phyloP scores from a whole-genome alignment of 2,329 filamentous ascomycete species.

The Cryphonectria naterciae region DNA sequence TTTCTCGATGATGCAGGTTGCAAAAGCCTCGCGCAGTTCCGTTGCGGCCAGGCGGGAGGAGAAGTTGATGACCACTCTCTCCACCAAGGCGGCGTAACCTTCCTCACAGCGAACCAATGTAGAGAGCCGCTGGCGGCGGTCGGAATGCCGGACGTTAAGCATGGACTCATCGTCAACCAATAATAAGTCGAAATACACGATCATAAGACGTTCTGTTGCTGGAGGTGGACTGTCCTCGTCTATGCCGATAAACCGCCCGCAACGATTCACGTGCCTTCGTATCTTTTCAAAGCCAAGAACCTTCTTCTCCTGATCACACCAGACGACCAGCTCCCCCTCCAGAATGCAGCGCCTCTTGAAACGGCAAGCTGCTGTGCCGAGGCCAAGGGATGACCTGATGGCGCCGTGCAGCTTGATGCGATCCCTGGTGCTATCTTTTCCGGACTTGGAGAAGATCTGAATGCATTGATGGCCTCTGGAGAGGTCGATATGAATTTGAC shows the following conservation, averaged over 20 bases:
- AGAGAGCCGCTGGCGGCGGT: slow-evolving; percentile 64
- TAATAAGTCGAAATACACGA: slow-evolving; percentile 63
- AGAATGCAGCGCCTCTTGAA: slow-evolving; percentile 73
- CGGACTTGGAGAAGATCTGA: slow-evolving; percentile 89
- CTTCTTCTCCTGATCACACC: slow-evolving; percentile 65
- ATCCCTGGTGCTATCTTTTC: slow-evolving; percentile 83
- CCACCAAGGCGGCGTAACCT: slow-evolving; percentile 69
- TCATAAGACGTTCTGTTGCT: slow-evolving; percentile 61
- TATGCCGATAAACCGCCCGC: slow-evolving; percentile 70
- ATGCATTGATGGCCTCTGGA: slow-evolving; percentile 58
- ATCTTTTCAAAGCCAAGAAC: slow-evolving; percentile 82
- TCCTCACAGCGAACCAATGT: slow-evolving; percentile 53
- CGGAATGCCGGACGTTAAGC: slow-evolving; percentile 56
- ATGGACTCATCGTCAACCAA: slow-evolving; percentile 59
- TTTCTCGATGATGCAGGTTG: slow-evolving; percentile 64
- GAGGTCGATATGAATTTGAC: slow-evolving; percentile 81
- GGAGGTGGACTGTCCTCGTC: slow-evolving; percentile 68
- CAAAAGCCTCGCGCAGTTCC: slow-evolving; percentile 66
- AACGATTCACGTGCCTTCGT: slow-evolving; percentile 76
- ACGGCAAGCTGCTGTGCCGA: slow-evolving; percentile 61
- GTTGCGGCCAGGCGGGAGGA: slow-evolving; percentile 52
- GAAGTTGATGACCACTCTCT: slow-evolving; percentile 72
- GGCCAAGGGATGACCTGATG: slow-evolving; percentile 66
- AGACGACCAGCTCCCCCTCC: slow-evolving; percentile 83
- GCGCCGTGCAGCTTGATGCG: slow-evolving; percentile 50